Evolutionary conservation across 2,329 filamentous ascomycete genomes (phyloP), one percentile per base, ranked within the genome.

Genomic region (Fusarium sp.): DNA sequence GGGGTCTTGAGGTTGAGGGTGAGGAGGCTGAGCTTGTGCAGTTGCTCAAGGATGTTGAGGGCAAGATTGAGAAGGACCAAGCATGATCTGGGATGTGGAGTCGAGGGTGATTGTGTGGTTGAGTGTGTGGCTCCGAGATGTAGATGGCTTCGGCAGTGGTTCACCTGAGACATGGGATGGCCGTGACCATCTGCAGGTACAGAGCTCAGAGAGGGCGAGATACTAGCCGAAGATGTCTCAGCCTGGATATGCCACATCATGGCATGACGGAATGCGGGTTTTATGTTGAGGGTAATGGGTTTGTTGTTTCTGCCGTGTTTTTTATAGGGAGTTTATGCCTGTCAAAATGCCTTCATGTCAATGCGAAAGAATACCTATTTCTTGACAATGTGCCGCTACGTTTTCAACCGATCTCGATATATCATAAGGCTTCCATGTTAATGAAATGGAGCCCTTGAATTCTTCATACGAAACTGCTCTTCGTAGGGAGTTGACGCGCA

Each of bases 1-100:
- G 90, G 80, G 95, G 91, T 0, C 83, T 98, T 66, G 96, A 98
- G 86, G 91, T 95, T 81, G 95, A 97, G 85, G 93, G 93, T 14
- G 91, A 89, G 83, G 89, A 92, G 84, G 84, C 85, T 74, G 90
- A 93, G 81, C 80, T 95, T 79, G 87, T 88, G 60, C 88, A 88
- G 63, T 83, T 94, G 80, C 81, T 92, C 74, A 91, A 87, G 82
- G 92, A 93, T 66, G 86, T 94, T 69, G 86, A 91, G 76, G 83
- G 80, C 36, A 82, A 81, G 77, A 74, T 88, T 45, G 81, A 80
- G 50, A 84, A 82, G 81, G 81, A 81, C 65, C 86, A 84, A 81
- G 69, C 65, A 42, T 72, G 56, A 66, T 52, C n/a, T 47, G 25
- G 45, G 5, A 14, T 13, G 6, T 47, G 22, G 4, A 11, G 14